Conservation (phyloP, 176 grass and related monocot species). For the Dactylis glomerata region DNA sequence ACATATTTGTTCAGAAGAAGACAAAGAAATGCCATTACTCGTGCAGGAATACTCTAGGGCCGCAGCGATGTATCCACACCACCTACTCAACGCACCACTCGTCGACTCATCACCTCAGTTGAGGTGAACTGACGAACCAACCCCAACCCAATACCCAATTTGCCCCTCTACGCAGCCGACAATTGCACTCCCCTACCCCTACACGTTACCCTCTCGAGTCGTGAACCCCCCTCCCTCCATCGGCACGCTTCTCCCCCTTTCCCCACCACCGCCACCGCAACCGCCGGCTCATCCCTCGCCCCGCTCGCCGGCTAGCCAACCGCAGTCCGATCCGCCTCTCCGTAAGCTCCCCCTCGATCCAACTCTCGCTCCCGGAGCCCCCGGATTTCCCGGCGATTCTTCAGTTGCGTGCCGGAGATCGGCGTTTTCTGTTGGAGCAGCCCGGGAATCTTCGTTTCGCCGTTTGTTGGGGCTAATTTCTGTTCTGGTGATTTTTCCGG, state of each 20-base stretch:
- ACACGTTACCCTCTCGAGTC: background rate
- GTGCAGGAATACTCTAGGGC: too few species aligned
- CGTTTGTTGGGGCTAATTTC: background rate
- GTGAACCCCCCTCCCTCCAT: background rate
- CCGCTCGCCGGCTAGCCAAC: background rate
- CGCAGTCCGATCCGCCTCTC: background rate
- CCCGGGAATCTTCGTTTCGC: background rate
- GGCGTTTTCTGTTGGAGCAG: background rate
- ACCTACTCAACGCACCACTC: background rate
- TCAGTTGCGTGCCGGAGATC: slow-evolving; percentile 12
- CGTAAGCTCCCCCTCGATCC: slow-evolving; percentile 24
- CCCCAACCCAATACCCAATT: background rate
- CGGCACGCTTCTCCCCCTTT: background rate
- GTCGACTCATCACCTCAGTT: background rate
- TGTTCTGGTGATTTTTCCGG: background rate
- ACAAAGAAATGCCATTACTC: too few species aligned
- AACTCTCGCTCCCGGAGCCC: background rate
- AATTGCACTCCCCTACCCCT: background rate
- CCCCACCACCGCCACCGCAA: background rate
- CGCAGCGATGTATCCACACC: background rate
- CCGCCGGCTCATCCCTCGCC: background rate
- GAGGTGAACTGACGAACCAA: background rate
- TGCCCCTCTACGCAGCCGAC: background rate
- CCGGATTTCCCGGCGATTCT: background rate
- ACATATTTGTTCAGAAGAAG: too few species aligned